phyloP scores from a whole-genome alignment of 306 rosid genomes.

The Citrullus colocynthis region DNA sequence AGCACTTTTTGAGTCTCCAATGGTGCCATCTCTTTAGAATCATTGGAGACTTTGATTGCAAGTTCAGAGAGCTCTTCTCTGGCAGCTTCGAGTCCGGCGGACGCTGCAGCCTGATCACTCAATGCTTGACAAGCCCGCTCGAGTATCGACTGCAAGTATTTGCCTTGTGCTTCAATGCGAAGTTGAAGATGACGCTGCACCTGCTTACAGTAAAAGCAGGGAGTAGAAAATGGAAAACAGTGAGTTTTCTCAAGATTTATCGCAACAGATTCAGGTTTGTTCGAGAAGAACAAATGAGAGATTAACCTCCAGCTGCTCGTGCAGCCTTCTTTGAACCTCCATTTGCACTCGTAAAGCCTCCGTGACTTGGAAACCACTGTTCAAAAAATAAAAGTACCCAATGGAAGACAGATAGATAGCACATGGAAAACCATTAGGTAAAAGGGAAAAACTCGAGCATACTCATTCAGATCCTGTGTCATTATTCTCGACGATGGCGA shows the following conservation, averaged over 20 bases:
- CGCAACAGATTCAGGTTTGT: neutral
- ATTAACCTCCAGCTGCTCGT: constrained; percentile 54
- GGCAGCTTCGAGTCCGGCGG: constrained; percentile 33
- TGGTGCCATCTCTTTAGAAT: constrained; percentile 23
- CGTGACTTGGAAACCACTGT: constrained; percentile 43
- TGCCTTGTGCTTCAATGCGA: constrained; percentile 50
- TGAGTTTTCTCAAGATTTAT: neutral
- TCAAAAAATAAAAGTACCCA: constrained; percentile 5
- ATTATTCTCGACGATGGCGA: constrained; percentile 31
- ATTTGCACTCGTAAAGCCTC: constrained; percentile 53
- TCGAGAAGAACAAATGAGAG: neutral
- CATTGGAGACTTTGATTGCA: constrained; percentile 29
- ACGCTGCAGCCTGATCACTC: constrained; percentile 28
- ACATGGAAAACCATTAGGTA: neutral
- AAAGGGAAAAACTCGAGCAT: neutral
- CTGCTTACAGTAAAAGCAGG: constrained; percentile 11
- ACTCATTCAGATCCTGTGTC: constrained; percentile 35
- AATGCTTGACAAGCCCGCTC: constrained; percentile 43
- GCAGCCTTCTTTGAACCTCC: constrained; percentile 54
- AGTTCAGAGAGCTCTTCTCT: constrained; percentile 45
- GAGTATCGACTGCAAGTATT: constrained; percentile 47
- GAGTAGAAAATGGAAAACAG: neutral
- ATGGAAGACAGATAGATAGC: neutral
- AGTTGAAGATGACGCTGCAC: constrained; percentile 51
- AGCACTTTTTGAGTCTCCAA: constrained; percentile 19